These are phyloP conservation scores for Claviceps citrina DNA, from an alignment of 2,329 filamentous ascomycete species.

Conservation along the genomic window DNA sequence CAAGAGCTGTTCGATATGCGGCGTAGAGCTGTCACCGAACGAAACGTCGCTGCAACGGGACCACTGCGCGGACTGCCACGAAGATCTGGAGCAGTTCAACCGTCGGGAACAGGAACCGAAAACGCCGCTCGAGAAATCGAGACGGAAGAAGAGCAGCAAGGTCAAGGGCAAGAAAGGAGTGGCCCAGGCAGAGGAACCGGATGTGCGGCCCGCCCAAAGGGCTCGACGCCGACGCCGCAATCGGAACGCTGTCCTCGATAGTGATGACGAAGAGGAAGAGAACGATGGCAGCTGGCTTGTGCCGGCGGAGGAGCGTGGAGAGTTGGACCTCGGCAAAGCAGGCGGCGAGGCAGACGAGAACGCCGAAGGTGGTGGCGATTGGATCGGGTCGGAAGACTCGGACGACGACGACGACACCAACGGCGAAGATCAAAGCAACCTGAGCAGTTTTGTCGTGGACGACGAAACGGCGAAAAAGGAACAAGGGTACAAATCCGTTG, in stretches of 20 bases:
- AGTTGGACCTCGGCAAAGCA: constrained; percentile 53
- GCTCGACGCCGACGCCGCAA: constrained; percentile 26
- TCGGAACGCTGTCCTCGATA: constrained; percentile 46
- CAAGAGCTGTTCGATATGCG: constrained; percentile 74
- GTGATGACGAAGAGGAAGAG: constrained; percentile 54
- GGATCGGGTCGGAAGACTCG: constrained; percentile 57
- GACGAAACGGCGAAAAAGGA: constrained; percentile 28
- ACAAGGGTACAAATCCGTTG: constrained; percentile 13
- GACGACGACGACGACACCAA: constrained; percentile 37
- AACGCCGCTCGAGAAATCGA: constrained; percentile 24
- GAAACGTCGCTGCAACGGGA: constrained; percentile 25
- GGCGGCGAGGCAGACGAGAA: constrained; percentile 81
- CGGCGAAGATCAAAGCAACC: constrained; percentile 29
- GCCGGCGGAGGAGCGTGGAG: constrained; percentile 46
- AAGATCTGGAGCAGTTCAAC: constrained; percentile 53
- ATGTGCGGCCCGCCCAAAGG: constrained; percentile 9
- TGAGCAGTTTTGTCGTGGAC: constrained; percentile 40
- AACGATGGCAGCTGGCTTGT: constrained; percentile 70
- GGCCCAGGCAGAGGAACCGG: constrained; percentile 9
- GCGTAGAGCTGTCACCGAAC: constrained; percentile 45
- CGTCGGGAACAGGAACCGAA: constrained; percentile 26
- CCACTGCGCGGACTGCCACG: constrained; percentile 58
- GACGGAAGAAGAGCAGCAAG: constrained; percentile 10
- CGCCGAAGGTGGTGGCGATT: constrained; percentile 73
- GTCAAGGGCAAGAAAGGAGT: constrained; percentile 20